Percentiles rank a stretch among this genome's conserved stretches.
Evolutionary conservation across 495 filamentous ascomycete species (phyloP).

Genomic region (Cairneyella variabilis): DNA sequence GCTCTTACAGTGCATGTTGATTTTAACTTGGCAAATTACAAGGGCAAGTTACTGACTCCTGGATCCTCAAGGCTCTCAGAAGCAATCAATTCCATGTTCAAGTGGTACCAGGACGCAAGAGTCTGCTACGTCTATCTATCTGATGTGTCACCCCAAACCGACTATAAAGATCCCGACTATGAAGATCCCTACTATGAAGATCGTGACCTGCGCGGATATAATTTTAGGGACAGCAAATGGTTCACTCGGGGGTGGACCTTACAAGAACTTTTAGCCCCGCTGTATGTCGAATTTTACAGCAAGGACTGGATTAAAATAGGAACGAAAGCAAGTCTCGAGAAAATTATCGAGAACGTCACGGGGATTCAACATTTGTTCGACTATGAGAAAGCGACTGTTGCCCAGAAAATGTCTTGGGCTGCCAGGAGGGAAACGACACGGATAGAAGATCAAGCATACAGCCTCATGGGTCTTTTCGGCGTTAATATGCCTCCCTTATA

Average conservation of each 20-base stretch:
- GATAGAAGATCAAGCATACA: background rate
- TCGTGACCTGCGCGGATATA: background rate
- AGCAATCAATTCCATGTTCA: conserved; percentile 38
- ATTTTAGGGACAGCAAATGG: background rate
- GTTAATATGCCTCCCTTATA: background rate
- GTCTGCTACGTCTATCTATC: conserved; percentile 16
- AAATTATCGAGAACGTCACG: background rate
- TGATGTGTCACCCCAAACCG: background rate
- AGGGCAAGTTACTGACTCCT: background rate
- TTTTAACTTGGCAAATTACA: background rate
- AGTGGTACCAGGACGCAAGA: conserved; percentile 21
- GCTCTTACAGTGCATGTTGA: no score
- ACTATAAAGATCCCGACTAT: background rate
- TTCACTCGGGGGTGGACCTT: conserved; percentile 30
- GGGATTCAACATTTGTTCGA: background rate
- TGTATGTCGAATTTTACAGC: conserved; percentile 1
- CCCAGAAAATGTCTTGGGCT: background rate
- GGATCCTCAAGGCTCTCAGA: conserved; percentile 25
- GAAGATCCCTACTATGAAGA: background rate
- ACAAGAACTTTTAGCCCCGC: conserved; percentile 32
- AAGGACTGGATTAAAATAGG: conserved; percentile 2
- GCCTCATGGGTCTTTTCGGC: background rate
- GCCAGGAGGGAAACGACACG: background rate
- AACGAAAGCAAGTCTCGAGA: background rate
- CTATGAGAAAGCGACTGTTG: background rate